A percentile compares a stretch with the other conserved stretches of the same genome.
Evolutionary conservation across 208 protist species (phyloP).

Genomic region (Phytomonas serpens): DNA sequence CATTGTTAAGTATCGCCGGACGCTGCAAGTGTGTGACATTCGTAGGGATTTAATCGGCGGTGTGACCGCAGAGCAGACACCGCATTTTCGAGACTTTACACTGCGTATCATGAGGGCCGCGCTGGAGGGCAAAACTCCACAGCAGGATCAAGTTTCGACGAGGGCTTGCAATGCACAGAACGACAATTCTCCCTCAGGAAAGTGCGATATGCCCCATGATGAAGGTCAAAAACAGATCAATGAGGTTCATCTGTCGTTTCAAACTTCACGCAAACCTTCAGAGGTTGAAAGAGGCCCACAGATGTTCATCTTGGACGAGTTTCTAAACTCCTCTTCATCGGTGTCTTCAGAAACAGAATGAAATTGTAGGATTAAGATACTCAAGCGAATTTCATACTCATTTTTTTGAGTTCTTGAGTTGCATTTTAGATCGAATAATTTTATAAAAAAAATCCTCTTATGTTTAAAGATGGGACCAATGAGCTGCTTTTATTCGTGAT

Average conservation of each 20-base stretch:
- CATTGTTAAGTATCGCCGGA: slow-evolving; percentile 31
- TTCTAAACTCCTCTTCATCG: neutral
- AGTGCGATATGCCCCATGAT: neutral
- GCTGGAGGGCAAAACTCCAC: slow-evolving; percentile 33
- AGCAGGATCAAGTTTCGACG: slow-evolving; percentile 13
- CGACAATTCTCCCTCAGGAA: neutral
- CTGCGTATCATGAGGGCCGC: slow-evolving; percentile 30
- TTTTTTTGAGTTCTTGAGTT: neutral
- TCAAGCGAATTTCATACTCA: neutral
- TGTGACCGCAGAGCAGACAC: slow-evolving; percentile 27
- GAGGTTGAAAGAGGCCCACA: neutral
- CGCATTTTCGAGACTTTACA: slow-evolving; percentile 36
- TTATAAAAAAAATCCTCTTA: neutral
- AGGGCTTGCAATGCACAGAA: neutral
- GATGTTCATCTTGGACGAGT: neutral
- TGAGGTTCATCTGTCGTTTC: neutral
- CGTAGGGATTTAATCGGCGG: slow-evolving; percentile 50
- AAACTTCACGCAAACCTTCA: neutral
- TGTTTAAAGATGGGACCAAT: neutral
- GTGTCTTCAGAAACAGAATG: neutral
- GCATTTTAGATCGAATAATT: neutral
- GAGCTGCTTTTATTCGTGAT: neutral
- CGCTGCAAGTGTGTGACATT: slow-evolving; percentile 34
- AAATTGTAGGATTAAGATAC: neutral
- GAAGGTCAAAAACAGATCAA: neutral